Conservation (phyloP, 2,329 filamentous ascomycete species). For the Ophiostoma angusticollis region DNA sequence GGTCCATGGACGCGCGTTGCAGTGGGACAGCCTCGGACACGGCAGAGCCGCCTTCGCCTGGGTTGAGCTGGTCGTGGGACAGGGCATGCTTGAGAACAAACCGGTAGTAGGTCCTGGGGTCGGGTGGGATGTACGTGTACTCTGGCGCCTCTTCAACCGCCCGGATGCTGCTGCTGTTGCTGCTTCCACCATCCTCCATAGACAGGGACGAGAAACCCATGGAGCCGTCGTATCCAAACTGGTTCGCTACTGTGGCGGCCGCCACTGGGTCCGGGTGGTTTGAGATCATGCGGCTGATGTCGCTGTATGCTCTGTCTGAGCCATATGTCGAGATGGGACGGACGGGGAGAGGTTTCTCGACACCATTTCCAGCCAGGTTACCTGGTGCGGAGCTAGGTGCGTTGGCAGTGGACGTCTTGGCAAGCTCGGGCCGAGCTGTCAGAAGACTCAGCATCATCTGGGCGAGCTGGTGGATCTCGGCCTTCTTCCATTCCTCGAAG, state of each 20-base stretch:
- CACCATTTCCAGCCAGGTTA: not conserved
- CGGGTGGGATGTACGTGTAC: slow-evolving; percentile 82
- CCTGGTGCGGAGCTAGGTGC: slow-evolving; percentile 19
- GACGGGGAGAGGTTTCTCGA: slow-evolving; percentile 45
- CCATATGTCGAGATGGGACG: slow-evolving; percentile 31
- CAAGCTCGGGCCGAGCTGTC: slow-evolving; percentile 71
- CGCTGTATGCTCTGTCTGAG: slow-evolving; percentile 39
- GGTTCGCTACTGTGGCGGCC: slow-evolving; percentile 17
- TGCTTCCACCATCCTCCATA: slow-evolving; percentile 31
- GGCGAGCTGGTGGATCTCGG: slow-evolving; percentile 75
- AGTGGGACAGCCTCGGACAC: slow-evolving; percentile 28
- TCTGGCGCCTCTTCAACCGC: slow-evolving; percentile 50
- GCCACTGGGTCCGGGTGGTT: slow-evolving; percentile 23
- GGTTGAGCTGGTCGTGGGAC: slow-evolving; percentile 43
- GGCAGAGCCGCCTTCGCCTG: slow-evolving; percentile 18
- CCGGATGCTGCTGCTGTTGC: slow-evolving; percentile 31
- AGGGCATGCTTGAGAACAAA: slow-evolving; percentile 69
- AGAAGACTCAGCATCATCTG: slow-evolving; percentile 90
- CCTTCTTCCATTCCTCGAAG: slow-evolving; percentile 81
- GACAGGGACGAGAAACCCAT: slow-evolving; percentile 55
- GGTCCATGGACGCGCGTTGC: slow-evolving; percentile 69
- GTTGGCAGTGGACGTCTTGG: slow-evolving; percentile 55
- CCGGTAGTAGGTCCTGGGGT: slow-evolving; percentile 72
- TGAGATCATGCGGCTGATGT: slow-evolving; percentile 39
- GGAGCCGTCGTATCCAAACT: slow-evolving; percentile 48